These are phyloP conservation scores for Rhytidiadelphus loreus DNA, from an alignment of 225 moss, liverwort and hornwort genomes.

Conservation along the genomic window DNA sequence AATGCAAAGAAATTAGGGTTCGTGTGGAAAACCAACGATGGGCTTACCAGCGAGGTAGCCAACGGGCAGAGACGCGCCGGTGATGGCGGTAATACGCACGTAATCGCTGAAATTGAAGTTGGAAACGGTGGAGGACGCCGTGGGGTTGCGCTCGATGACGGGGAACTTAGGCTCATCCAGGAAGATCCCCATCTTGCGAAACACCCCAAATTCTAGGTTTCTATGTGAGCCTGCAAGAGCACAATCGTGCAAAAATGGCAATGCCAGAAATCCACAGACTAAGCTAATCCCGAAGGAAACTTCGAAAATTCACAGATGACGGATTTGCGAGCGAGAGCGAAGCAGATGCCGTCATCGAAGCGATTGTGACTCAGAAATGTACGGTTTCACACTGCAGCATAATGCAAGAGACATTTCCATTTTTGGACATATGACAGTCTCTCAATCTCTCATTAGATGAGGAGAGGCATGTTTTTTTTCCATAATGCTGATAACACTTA, in stretches of 20 bases:
- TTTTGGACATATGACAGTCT: neutral
- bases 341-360: neutral
- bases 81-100: slow-evolving; percentile 74
- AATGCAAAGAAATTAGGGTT: neutral
- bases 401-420: neutral
- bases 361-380: neutral
- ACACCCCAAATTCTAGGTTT: neutral
- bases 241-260: neutral
- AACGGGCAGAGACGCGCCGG: slow-evolving; percentile 74
- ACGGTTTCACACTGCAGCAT: neutral
- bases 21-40: neutral
- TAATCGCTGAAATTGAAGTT: slow-evolving; percentile 83
- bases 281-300: neutral
- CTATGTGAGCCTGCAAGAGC: no score
- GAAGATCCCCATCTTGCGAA: slow-evolving; percentile 54
- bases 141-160: slow-evolving; percentile 81
- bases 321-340: neutral
- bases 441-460: neutral
- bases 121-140: slow-evolving; percentile 62
- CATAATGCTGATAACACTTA: no score
- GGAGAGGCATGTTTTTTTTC: neutral
- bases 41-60: slow-evolving; percentile 70
- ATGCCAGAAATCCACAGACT: neutral
- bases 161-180: slow-evolving; percentile 88
- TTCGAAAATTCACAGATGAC: neutral